These are phyloP conservation scores for Pythium myriotylum DNA, from an alignment of 352 stramenopile genomes.

Conservation along the genomic window DNA sequence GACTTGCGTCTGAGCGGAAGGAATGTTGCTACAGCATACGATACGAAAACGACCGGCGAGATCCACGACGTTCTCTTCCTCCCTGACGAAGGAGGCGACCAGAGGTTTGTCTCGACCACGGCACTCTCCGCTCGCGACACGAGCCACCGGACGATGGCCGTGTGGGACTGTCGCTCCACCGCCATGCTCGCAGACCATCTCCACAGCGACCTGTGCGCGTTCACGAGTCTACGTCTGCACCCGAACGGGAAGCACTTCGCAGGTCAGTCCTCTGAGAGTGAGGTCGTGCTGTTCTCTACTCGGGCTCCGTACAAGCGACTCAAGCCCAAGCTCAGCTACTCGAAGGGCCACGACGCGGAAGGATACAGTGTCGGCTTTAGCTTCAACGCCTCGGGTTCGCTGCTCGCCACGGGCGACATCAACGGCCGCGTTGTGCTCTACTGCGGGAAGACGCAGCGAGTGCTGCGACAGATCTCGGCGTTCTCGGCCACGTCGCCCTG, in stretches of 20 bases:
- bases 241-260: slow-evolving; percentile 41
- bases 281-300: slow-evolving; percentile 46
- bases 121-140: slow-evolving; percentile 39
- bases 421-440: slow-evolving; percentile 54
- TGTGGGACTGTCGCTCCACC: slow-evolving; percentile 58
- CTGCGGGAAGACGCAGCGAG: slow-evolving; percentile 20
- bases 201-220: slow-evolving; percentile 46
- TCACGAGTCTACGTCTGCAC: slow-evolving; percentile 49
- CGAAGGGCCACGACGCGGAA: slow-evolving; percentile 39
- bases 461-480: slow-evolving; percentile 19
- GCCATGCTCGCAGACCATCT: slow-evolving; percentile 53
- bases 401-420: slow-evolving; percentile 53
- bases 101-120: slow-evolving; percentile 57
- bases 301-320: slow-evolving; percentile 47
- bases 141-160: slow-evolving; percentile 65
- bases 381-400: slow-evolving; percentile 45
- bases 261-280: slow-evolving; percentile 48
- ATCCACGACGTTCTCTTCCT: slow-evolving; percentile 67
- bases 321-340: slow-evolving; percentile 28
- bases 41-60: slow-evolving; percentile 38
- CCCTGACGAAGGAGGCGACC: slow-evolving; percentile 3
- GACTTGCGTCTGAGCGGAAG: slow-evolving; percentile 35
- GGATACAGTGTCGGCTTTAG: slow-evolving; percentile 56
- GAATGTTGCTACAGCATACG: slow-evolving; percentile 7
- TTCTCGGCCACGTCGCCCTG: slow-evolving; percentile 10